Evolutionary conservation across 2,329 filamentous ascomycete genomes (phyloP).

Genomic region (Rutstroemia sp.): DNA sequence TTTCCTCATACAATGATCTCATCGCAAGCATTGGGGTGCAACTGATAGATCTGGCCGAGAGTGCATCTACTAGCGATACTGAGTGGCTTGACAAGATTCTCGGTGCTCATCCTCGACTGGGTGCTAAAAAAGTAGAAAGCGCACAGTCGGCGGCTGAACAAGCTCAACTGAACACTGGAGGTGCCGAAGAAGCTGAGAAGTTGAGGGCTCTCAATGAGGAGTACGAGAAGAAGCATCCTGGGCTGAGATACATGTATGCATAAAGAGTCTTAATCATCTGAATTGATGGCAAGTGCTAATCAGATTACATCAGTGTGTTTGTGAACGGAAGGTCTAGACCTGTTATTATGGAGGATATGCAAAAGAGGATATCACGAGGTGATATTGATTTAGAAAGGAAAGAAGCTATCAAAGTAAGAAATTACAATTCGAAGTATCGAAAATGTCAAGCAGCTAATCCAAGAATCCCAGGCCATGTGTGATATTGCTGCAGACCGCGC

Average conservation of each 20-base stretch:
- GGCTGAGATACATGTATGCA: conserved; percentile 67
- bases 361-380: conserved; percentile 58
- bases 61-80: conserved; percentile 41
- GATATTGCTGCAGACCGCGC: conserved; percentile 81
- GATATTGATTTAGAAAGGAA: conserved; percentile 60
- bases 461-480: conserved; percentile 60
- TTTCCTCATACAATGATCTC: conserved; percentile 61
- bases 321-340: conserved; percentile 73
- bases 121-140: conserved; percentile 75
- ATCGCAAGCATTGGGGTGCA: conserved; percentile 59
- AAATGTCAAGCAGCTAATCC: conserved; percentile 12
- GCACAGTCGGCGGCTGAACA: conserved; percentile 77
- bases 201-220: conserved; percentile 61
- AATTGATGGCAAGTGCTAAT: conserved; percentile 14
- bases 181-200: conserved; percentile 47
- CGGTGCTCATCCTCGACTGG: conserved; percentile 75
- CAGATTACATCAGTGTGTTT: conserved; percentile 53
- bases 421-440: not conserved
- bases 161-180: conserved; percentile 57
- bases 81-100: conserved; percentile 63
- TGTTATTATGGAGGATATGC: conserved; percentile 79
- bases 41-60: conserved; percentile 52
- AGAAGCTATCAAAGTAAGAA: conserved; percentile 63
- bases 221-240: conserved; percentile 77
- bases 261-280: not conserved